Base-by-base conservation (phyloP, 768 basidiomycete genomes). In the Suillus alpinus region DNA sequence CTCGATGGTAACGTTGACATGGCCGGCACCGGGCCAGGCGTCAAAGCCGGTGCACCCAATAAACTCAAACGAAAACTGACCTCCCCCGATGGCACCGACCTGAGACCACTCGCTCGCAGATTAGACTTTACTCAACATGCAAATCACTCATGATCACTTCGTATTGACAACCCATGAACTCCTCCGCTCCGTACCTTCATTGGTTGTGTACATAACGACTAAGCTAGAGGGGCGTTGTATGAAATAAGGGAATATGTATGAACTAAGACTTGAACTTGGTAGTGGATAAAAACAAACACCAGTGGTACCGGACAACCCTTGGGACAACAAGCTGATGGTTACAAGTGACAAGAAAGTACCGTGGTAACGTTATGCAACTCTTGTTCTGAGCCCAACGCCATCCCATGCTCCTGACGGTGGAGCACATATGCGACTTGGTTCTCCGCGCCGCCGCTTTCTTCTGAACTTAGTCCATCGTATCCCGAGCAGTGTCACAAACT, bases 1-100 rank as follows among this genome's bases (percentile, higher is more conserved):
- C 80, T 91, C 12, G 89, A 94, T 59, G 89, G 86, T 55, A 92
- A 91, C 60, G 84, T 86, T 20, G 83, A 87, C 13, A 75, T 79
- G 52, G 75, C 77, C 31, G 69, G 77, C 0, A 70, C 81, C 1
- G 85, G 83, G 1, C 81, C 82, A 4, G 82, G 77, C 10, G 81
- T 79, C 36, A 87, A 82, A 66, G 83, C 82, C 4, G 73, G 65
- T 67, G 80, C 73, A 69, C 79, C 76, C 4, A 86, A 82, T 63
- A 81, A 79, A 59, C 76, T 88, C 31, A 94, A 92, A 71, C 83
- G 91, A 55, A 94, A 91, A 68, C 77, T 87, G 41, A 77, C 83
- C 32, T 86, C 86, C 10, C 81, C 84, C 0, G 74, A 75, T n/a
- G 62, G 64, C 29, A 82, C 85, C 14, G 80, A 80, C 44, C 67